phyloP scores from a whole-genome alignment of 2,329 filamentous ascomycete species.

The Madurella fahalii region DNA sequence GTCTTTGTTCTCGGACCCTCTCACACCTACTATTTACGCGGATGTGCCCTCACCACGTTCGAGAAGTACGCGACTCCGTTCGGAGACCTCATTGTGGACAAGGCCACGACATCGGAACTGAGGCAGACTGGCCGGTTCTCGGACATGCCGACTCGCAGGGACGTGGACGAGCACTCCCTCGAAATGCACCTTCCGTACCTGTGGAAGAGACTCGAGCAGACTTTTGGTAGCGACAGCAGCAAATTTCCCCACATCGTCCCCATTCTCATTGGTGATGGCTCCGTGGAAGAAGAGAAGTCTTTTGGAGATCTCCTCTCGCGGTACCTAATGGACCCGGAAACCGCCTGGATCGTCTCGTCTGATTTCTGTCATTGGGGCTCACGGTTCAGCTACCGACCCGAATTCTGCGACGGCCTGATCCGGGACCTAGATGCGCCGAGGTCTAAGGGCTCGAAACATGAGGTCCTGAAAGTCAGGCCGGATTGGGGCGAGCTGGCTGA shows the following conservation, averaged over 20 bases:
- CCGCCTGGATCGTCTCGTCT: constrained; percentile 83
- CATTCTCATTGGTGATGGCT: constrained; percentile 77
- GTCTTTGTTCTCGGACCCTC: constrained; percentile 92
- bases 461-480: constrained; percentile 36
- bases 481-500: constrained; percentile 12
- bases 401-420: constrained; percentile 51
- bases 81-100: constrained; percentile 65
- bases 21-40: constrained; percentile 76
- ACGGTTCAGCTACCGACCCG: constrained; percentile 79
- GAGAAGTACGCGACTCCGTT: constrained; percentile 69
- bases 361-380: constrained; percentile 97
- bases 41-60: constrained; percentile 72
- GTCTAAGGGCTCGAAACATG: constrained; percentile 27
- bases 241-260: constrained; percentile 74
- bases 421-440: constrained; percentile 18
- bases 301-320: constrained; percentile 70
- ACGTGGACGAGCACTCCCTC: constrained; percentile 84
- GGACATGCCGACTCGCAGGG: constrained; percentile 60
- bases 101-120: constrained; percentile 48
- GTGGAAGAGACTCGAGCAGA: constrained; percentile 65
- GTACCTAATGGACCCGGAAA: constrained; percentile 70
- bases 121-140: constrained; percentile 51
- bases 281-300: constrained; percentile 58
- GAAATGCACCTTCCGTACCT: constrained; percentile 97
- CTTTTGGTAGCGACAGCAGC: constrained; percentile 38